These are phyloP conservation scores for Carex myosuroides DNA, from an alignment of 176 grass and related monocot species.

Conservation along the genomic window DNA sequence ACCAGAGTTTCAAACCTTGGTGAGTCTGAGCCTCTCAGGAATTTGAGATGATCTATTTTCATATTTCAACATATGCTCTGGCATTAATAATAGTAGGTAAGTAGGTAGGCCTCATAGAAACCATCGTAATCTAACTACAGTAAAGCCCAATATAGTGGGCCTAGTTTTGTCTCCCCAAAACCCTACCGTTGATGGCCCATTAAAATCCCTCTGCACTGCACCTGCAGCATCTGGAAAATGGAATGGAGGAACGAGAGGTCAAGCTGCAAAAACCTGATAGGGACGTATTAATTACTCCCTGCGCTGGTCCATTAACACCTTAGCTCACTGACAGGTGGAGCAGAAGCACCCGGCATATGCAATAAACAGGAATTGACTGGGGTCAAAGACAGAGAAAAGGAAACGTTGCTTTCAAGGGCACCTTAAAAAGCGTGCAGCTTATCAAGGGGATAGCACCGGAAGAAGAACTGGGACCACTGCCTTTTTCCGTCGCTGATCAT, in stretches of 20 bases:
- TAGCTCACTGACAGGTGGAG: neutral
- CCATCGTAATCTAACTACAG: neutral
- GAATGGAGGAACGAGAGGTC: neutral
- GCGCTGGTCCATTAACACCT: neutral
- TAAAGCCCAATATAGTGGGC: conserved; percentile 14
- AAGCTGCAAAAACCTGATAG: neutral
- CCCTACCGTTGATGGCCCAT: conserved; percentile 6
- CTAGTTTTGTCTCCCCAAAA: neutral
- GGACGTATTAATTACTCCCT: neutral
- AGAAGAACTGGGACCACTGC: neutral
- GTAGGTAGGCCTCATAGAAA: neutral
- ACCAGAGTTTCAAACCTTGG: neutral
- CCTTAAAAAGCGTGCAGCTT: neutral
- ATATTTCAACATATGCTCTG: neutral
- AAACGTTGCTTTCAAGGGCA: conserved; percentile 19
- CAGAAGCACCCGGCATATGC: neutral
- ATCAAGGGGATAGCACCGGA: no score
- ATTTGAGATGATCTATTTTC: neutral
- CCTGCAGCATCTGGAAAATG: neutral
- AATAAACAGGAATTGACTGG: neutral
- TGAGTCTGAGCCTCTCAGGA: neutral
- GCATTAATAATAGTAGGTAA: neutral
- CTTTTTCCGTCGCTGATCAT: neutral
- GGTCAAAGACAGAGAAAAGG: conserved; percentile 17
- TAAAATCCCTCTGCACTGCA: neutral